Evolutionary conservation across 768 basidiomycete species (phyloP), one percentile per base, ranked within the genome.

Genomic region (Cystofilobasidium bisporidii): DNA sequence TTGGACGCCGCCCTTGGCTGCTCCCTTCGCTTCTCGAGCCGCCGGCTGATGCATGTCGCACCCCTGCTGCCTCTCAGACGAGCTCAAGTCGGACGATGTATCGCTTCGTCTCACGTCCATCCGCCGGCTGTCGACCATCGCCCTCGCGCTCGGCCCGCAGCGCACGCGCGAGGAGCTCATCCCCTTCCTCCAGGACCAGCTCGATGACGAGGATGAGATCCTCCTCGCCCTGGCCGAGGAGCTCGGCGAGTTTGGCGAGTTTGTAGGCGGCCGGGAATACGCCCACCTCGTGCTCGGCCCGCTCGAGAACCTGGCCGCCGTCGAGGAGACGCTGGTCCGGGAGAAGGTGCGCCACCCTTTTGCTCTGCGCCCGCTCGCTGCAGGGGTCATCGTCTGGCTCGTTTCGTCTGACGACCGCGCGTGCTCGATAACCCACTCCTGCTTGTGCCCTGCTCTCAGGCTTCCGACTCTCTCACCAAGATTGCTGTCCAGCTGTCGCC

Each of bases 141-240:
- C 94, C 8, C 84, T 99, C 70, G 96, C 96, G 22, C 83, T 99
- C 61, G 94, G 96, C 9, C 86, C 91, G 50, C 88, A 93, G 81
- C 89, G 96, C 72, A 89, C 93, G 30, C 85, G 94, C 71, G 88
- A 91, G 64, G 96, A 99, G 76, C 84, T 99, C 72, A 84, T 99
- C 70, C 90, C 92, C 1, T 99, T 99, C 81, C 84, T 99, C 63
- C 91, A 92, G 79, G 94, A 99, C 75, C 93, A 91, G n/a, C 86
- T 99, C 72, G 96, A 99, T 77, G 96, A 99, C 74, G 96, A 99
- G 79, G 96, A 99, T 77, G 96, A 99, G 75, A 93, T 99, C 36
- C 81, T 99, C 48, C 82, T 99, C 55, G 94, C 93, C 8, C 81
- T 99, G 61, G 91, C 94, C 24, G 94, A 98, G 72, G 96, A 98